Percentiles rank a stretch among this genome's conserved stretches.
phyloP scores from a whole-genome alignment of 208 protist genomes.

The Leishmania gerbilli region DNA sequence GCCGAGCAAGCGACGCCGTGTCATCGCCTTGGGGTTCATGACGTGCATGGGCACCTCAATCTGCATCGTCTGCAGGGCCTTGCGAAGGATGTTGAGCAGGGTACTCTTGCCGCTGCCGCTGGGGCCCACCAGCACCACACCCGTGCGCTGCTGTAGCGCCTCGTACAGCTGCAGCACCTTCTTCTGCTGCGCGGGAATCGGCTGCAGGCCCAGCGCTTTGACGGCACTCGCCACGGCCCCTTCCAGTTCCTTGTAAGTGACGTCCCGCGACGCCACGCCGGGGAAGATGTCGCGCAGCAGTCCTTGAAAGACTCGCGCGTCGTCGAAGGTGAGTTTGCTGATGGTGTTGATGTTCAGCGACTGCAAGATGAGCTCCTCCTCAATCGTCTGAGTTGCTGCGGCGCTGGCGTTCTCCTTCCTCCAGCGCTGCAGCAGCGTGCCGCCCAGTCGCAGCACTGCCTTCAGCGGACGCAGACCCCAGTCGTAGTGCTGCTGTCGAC shows the following conservation, averaged over 20 bases:
- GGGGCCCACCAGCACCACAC: slow-evolving; percentile 93
- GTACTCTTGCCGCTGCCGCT: slow-evolving; percentile 94
- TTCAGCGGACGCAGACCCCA: slow-evolving; percentile 98
- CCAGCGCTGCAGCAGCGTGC: slow-evolving; percentile 83
- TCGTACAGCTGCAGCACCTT: slow-evolving; percentile 95
- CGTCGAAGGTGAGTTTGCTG: slow-evolving; percentile 97
- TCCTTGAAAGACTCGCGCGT: slow-evolving; percentile 95
- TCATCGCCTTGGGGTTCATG: slow-evolving; percentile 95
- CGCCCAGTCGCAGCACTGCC: slow-evolving; percentile 95
- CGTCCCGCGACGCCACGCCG: slow-evolving; percentile 55
- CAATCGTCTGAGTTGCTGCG: slow-evolving; percentile 74
- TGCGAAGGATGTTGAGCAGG: slow-evolving; percentile 81
- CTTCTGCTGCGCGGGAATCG: slow-evolving; percentile 67
- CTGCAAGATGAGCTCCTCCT: slow-evolving; percentile 93
- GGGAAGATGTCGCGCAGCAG: slow-evolving; percentile 93
- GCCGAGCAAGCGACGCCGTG: slow-evolving; percentile 93
- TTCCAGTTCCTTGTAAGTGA: slow-evolving; percentile 86
- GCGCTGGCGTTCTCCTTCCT: slow-evolving; percentile 65
- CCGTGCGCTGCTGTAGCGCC: slow-evolving; percentile 92
- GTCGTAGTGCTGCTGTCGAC: slow-evolving; percentile 98
- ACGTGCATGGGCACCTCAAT: slow-evolving; percentile 78
- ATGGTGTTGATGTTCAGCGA: slow-evolving; percentile 97
- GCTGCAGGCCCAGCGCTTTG: slow-evolving; percentile 65
- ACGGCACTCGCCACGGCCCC: slow-evolving; percentile 71
- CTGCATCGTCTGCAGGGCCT: slow-evolving; percentile 77